These are phyloP conservation scores for Suillus discolor DNA, from an alignment of 768 basidiomycete genomes.

Conservation along the genomic window DNA sequence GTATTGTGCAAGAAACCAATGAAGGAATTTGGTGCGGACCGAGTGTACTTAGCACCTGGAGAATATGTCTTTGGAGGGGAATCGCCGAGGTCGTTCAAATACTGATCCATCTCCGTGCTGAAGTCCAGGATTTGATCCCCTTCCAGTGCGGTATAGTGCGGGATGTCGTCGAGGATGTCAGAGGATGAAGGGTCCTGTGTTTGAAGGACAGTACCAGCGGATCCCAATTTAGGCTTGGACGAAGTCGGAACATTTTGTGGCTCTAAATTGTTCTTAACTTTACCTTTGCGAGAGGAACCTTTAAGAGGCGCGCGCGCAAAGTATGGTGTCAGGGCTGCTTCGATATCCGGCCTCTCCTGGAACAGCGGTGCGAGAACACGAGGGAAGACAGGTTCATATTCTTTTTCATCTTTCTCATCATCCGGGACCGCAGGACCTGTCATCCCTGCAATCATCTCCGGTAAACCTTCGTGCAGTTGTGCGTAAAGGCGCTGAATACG, in stretches of 20 bases:
- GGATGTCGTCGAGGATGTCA: neutral
- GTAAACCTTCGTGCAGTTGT: neutral
- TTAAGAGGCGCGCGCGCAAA: neutral
- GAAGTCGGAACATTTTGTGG: neutral
- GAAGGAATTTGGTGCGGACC: conserved; percentile 13
- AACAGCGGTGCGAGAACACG: conserved; percentile 3
- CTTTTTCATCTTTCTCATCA: neutral
- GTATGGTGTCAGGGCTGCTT: neutral
- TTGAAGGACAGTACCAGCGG: neutral
- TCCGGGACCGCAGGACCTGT: no score
- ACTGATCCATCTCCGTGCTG: conserved; percentile 28
- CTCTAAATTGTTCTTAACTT: neutral
- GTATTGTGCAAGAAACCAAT: conserved; percentile 11
- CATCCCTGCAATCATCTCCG: neutral
- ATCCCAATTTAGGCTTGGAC: neutral
- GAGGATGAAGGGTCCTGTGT: neutral
- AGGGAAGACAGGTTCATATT: neutral
- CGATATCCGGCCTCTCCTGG: neutral
- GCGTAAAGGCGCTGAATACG: neutral
- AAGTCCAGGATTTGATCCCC: conserved; percentile 10
- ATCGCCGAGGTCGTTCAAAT: conserved; percentile 28
- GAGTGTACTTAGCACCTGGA: conserved; percentile 7
- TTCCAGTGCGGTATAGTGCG: neutral
- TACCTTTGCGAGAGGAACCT: neutral
- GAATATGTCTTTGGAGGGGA: conserved; percentile 20